These are phyloP conservation scores for Pseudoturritis turrita DNA, from an alignment of 345 rosid species.

Conservation along the genomic window DNA sequence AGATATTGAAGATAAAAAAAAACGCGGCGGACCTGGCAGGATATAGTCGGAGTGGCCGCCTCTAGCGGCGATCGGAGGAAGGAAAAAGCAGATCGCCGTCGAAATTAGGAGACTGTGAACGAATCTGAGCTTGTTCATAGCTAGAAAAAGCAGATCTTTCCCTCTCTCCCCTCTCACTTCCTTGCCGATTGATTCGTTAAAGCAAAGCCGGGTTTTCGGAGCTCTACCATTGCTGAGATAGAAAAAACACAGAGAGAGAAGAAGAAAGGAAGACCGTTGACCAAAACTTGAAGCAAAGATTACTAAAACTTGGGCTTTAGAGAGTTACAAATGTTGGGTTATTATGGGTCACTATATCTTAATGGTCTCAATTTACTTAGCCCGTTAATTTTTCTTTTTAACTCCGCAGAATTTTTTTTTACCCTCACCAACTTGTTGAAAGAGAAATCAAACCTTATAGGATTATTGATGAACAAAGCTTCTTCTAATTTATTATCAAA, in stretches of 20 bases:
- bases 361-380: neutral
- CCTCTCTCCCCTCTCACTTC: neutral
- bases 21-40: constrained; percentile 34
- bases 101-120: neutral
- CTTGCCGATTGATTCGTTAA: constrained; percentile 1
- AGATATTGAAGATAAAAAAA: neutral
- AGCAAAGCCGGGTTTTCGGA: neutral
- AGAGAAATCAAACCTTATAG: no score
- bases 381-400: no score
- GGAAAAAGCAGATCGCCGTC: constrained; percentile 21
- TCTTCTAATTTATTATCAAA: no score
- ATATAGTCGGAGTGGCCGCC: constrained; percentile 38
- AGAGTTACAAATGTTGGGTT: neutral
- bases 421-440: no score
- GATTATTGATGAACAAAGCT: no score
- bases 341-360: neutral
- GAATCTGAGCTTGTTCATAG: constrained; percentile 20
- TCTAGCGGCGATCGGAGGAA: constrained; percentile 34
- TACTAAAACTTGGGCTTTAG: neutral
- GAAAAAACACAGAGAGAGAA: neutral
- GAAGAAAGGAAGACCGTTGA: constrained; percentile 15
- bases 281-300: constrained; percentile 5
- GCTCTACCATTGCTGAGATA: constrained; percentile 4
- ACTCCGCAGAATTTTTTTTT: no score
- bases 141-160: neutral